Conservation (phyloP, 2,329 filamentous ascomycete genomes). For the Colletotrichum sp. region DNA sequence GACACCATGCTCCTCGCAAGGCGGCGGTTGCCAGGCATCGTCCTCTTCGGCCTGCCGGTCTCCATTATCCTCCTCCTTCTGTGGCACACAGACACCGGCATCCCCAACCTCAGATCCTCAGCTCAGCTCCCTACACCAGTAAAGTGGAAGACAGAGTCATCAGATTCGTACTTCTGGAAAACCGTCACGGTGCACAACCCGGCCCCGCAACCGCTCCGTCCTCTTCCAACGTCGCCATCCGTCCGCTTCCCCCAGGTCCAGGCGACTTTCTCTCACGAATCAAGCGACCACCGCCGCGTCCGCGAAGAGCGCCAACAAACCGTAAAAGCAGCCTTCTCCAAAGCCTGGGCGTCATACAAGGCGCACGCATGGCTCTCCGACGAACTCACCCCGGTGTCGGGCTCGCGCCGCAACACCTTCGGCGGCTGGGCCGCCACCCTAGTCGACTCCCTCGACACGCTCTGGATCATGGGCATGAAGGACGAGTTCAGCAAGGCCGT, state of each 20-base stretch:
- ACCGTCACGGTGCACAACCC: slow-evolving; percentile 23
- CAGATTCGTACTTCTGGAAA: slow-evolving; percentile 22
- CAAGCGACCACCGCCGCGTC: slow-evolving; percentile 22
- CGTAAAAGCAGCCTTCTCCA: slow-evolving; percentile 47
- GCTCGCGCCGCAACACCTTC: slow-evolving; percentile 51
- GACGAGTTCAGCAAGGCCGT: slow-evolving; percentile 62
- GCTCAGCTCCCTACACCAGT: background rate
- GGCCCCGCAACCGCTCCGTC: slow-evolving; percentile 26
- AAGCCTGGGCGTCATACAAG: slow-evolving; percentile 57
- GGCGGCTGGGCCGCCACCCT: slow-evolving; percentile 64
- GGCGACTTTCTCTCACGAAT: slow-evolving; percentile 30
- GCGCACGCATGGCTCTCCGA: slow-evolving; percentile 57
- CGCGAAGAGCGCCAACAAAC: slow-evolving; percentile 34
- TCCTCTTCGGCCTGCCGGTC: background rate
- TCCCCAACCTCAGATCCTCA: background rate
- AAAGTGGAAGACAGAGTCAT: background rate
- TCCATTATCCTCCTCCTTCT: background rate
- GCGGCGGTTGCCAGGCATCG: background rate
- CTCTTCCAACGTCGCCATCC: slow-evolving; percentile 33
- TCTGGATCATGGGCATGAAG: slow-evolving; percentile 66
- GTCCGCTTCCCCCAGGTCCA: slow-evolving; percentile 38
- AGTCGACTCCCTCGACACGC: slow-evolving; percentile 65
- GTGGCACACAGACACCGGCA: slow-evolving; percentile 1
- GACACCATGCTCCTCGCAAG: background rate
- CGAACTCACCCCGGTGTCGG: slow-evolving; percentile 55